Base-by-base conservation (phyloP, 1,284 basidiomycete genomes). In the Clitocybe nebularis region DNA sequence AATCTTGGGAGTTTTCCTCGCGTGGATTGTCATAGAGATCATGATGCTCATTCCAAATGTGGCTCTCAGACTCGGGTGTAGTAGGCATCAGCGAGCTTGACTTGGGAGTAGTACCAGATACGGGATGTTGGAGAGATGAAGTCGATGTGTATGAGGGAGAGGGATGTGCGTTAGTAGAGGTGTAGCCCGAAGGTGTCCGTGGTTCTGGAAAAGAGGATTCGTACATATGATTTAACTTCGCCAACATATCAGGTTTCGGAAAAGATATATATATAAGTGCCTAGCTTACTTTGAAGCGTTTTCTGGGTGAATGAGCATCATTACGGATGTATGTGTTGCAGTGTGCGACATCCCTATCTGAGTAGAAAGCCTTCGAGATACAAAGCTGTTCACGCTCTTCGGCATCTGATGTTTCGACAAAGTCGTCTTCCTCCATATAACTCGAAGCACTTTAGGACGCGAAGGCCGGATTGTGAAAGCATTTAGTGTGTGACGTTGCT, bases 391-490 rank as follows among this genome's bases (percentile, higher is more conserved):
- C 26, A 10, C 19, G 14, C 10, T 32, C 29, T 14, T 32, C 29
- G 3, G 29, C 29, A 17, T 32, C 29, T 3, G 29, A 32, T 32
- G 29, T 32, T 32, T 32, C 29, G 29, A 32, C 29, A 11, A 32
- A 13, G 19, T 32, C 29, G 14, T 17, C 29, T 32, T 32, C n/a
- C n/a, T n/a, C n/a, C n/a, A n/a, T n/a, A n/a, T n/a, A n/a, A n/a
- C n/a, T n/a, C n/a, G n/a, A n/a, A n/a, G n/a, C n/a, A 81, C 78
- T 44, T 81, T 79, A 29, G 63, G 55, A 47, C 81, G 79, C 1
- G 79, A 81, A 8, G 79, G n/a, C n/a, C n/a, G n/a, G n/a, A n/a
- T n/a, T n/a, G n/a, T n/a, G n/a, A n/a, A n/a, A n/a, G n/a, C n/a
- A n/a, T n/a, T n/a, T n/a, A n/a, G n/a, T n/a, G n/a, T n/a, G n/a